Conservation (phyloP, 2,329 filamentous ascomycete species). For the Beauveria sp. region DNA sequence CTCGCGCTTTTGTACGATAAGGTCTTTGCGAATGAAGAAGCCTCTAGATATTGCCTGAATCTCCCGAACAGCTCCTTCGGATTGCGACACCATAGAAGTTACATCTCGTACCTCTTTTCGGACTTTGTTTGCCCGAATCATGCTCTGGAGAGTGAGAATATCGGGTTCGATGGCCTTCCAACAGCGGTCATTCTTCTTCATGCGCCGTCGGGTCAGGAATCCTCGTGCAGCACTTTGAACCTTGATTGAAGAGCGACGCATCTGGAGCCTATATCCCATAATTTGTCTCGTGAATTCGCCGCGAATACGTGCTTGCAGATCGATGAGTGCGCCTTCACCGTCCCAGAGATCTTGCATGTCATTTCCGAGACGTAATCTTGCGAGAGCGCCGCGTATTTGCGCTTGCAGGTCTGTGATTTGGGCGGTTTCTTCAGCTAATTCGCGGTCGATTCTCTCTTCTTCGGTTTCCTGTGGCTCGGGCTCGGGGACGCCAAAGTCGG, state of each 20-base stretch:
- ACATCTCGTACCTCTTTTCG: slow-evolving; percentile 50
- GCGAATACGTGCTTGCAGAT: slow-evolving; percentile 79
- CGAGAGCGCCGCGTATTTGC: slow-evolving; percentile 73
- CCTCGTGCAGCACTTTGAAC: slow-evolving; percentile 77
- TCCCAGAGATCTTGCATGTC: slow-evolving; percentile 90
- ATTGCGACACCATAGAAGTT: slow-evolving; percentile 52
- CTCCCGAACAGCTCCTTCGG: slow-evolving; percentile 54
- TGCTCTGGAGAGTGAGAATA: slow-evolving; percentile 73
- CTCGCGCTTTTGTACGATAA: slow-evolving; percentile 48
- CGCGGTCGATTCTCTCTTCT: slow-evolving; percentile 77
- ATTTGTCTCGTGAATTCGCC: slow-evolving; percentile 85
- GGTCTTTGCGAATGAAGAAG: slow-evolving; percentile 52
- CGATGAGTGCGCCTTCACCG: slow-evolving; percentile 65
- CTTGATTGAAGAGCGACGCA: slow-evolving; percentile 70
- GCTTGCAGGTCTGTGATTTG: slow-evolving; percentile 75
- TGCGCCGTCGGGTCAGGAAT: slow-evolving; percentile 59
- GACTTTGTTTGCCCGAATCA: slow-evolving; percentile 63
- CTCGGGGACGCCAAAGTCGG: slow-evolving; percentile 78
- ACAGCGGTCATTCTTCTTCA: slow-evolving; percentile 55
- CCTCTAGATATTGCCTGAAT: slow-evolving; percentile 62
- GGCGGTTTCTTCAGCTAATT: slow-evolving; percentile 68
- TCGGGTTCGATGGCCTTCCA: slow-evolving; percentile 65
- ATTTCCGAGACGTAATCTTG: slow-evolving; percentile 68
- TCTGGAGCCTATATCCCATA: slow-evolving; percentile 70
- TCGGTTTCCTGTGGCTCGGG: slow-evolving; percentile 81